phyloP scores from a whole-genome alignment of 1,139 yeast genomes.

The Zygoascus meyerae region DNA sequence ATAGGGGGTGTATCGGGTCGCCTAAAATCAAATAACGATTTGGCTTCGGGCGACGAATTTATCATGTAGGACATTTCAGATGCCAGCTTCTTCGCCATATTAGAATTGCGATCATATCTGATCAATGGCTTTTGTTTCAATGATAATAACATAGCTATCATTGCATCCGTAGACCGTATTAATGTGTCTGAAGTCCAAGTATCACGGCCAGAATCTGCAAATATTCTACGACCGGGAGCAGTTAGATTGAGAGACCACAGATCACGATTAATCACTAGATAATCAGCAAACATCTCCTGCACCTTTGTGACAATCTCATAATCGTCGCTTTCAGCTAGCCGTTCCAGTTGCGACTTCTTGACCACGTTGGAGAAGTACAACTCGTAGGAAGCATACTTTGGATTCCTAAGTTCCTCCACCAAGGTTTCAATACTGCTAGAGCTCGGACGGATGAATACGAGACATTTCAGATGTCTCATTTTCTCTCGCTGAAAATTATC shows the following conservation, averaged over 20 bases:
- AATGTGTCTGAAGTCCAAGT: slow-evolving; percentile 47
- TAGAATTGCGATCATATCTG: slow-evolving; percentile 64
- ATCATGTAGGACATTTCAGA: slow-evolving; percentile 46
- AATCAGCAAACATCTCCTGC: slow-evolving; percentile 81
- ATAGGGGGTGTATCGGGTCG: slow-evolving; percentile 64
- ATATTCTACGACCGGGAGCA: slow-evolving; percentile 22
- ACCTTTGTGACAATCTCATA: slow-evolving; percentile 71
- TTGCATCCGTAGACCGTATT: slow-evolving; percentile 46
- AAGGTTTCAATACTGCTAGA: slow-evolving; percentile 56
- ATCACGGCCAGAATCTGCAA: slow-evolving; percentile 28
- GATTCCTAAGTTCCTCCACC: slow-evolving; percentile 61
- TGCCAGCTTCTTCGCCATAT: slow-evolving; percentile 60
- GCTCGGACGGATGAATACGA: slow-evolving; percentile 73
- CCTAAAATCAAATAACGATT: slow-evolving; percentile 59
- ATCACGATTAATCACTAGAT: slow-evolving; percentile 63
- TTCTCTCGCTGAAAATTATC: slow-evolving; percentile 62
- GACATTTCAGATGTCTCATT: slow-evolving; percentile 77
- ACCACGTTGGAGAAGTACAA: slow-evolving; percentile 70
- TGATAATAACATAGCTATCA: slow-evolving; percentile 64
- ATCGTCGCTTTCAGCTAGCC: slow-evolving; percentile 86
- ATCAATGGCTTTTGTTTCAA: slow-evolving; percentile 72
- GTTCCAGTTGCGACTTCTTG: slow-evolving; percentile 70
- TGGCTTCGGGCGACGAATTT: slow-evolving; percentile 29
- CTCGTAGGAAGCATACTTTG: slow-evolving; percentile 74
- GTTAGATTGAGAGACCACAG: slow-evolving; percentile 48